These are phyloP conservation scores for Fusarium ramigenum DNA, from an alignment of 2,329 filamentous ascomycete species.

Conservation along the genomic window DNA sequence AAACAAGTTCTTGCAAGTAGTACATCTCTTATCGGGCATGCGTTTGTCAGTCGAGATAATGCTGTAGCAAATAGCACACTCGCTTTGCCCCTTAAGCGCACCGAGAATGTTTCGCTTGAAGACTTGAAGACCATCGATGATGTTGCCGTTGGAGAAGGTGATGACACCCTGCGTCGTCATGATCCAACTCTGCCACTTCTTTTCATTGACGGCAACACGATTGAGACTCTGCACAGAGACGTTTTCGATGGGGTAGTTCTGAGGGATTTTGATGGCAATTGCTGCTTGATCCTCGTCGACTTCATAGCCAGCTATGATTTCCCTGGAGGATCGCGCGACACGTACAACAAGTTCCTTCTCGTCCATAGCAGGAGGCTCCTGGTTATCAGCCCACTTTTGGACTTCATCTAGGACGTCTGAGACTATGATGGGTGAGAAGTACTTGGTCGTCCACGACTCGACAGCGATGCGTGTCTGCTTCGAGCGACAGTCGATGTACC, in stretches of 20 bases:
- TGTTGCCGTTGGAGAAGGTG: constrained; percentile 87
- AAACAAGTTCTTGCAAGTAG: constrained; percentile 94
- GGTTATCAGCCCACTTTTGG: constrained; percentile 68
- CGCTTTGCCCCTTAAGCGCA: constrained; percentile 89
- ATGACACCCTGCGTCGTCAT: constrained; percentile 91
- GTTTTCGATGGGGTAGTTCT: constrained; percentile 82
- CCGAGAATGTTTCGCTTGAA: constrained; percentile 90
- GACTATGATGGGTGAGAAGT: constrained; percentile 78
- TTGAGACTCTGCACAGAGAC: constrained; percentile 81
- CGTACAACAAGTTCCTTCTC: constrained; percentile 72
- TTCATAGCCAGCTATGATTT: constrained; percentile 85
- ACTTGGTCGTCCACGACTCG: constrained; percentile 85
- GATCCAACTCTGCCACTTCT: constrained; percentile 93
- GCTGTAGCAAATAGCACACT: constrained; percentile 97
- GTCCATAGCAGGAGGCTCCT: constrained; percentile 59
- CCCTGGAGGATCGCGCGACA: constrained; percentile 74
- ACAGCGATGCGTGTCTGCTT: constrained; percentile 83
- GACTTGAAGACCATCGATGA: constrained; percentile 85
- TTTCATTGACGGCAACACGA: constrained; percentile 87
- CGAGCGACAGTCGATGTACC: constrained; percentile 84
- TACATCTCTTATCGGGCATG: constrained; percentile 90
- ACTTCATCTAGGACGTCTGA: constrained; percentile 73
- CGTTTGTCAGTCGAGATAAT: constrained; percentile 90
- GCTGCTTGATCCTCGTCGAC: constrained; percentile 87
- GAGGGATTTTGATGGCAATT: constrained; percentile 83